These are phyloP conservation scores for Aspergillus tamarii DNA, from an alignment of 2,329 filamentous ascomycete genomes.

Conservation along the genomic window DNA sequence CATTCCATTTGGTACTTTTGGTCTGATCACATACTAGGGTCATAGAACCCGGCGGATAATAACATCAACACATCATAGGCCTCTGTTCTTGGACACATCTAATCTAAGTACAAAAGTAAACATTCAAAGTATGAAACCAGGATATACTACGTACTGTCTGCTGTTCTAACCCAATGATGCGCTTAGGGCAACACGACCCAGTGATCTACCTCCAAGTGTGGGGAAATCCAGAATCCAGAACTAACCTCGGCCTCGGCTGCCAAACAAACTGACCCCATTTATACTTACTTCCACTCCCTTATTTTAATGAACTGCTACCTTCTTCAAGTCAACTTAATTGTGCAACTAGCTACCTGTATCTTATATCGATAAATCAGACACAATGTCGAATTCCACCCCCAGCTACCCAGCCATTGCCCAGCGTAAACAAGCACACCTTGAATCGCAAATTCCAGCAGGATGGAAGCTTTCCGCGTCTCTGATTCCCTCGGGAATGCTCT, in stretches of 20 bases:
- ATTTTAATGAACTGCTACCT: background rate
- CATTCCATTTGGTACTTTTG: too few species aligned
- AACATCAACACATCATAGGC: too few species aligned
- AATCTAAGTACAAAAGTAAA: too few species aligned
- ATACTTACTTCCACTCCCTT: background rate
- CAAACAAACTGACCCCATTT: background rate
- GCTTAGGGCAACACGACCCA: background rate
- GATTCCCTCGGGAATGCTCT: conserved; percentile 40
- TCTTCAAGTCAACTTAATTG: background rate
- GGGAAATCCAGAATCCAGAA: background rate
- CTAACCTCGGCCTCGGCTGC: conserved; percentile 1
- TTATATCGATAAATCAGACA: background rate
- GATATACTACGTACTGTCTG: background rate
- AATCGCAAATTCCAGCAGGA: conserved; percentile 43
- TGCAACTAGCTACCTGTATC: background rate
- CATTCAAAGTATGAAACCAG: too few species aligned
- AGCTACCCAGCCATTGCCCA: conserved; percentile 39
- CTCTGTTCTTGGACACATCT: too few species aligned
- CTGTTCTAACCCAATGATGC: background rate
- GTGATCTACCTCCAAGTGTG: background rate
- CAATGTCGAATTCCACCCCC: background rate
- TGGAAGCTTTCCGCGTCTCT: conserved; percentile 40
- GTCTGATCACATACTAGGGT: too few species aligned
- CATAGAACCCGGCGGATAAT: too few species aligned
- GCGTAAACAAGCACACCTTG: conserved; percentile 43